These are phyloP conservation scores for Serendipita sp. DNA, from an alignment of 768 basidiomycete genomes.

Conservation along the genomic window DNA sequence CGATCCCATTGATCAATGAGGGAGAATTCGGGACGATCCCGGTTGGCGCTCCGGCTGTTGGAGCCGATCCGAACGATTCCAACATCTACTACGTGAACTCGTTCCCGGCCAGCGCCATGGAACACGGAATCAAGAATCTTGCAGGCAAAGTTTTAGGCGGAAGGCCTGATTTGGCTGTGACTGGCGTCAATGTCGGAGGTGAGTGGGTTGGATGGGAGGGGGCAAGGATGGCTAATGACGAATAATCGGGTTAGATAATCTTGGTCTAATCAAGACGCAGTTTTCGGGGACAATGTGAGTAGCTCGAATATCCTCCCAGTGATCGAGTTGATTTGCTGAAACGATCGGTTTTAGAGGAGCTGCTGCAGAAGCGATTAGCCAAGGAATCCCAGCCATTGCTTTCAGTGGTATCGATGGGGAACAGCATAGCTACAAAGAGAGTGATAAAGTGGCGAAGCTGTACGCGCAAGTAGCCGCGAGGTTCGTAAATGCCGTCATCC, in stretches of 20 bases:
- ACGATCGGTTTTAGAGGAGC: slow-evolving; percentile 25
- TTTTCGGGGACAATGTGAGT: slow-evolving; percentile 19
- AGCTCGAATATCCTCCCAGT: background rate
- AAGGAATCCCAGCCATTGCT: slow-evolving; percentile 34
- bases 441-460: slow-evolving; percentile 17
- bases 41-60: slow-evolving; percentile 25
- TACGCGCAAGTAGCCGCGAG: slow-evolving; percentile 29
- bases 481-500: slow-evolving; percentile 23
- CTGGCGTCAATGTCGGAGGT: slow-evolving; percentile 32
- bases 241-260: slow-evolving; percentile 10
- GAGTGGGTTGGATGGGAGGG: slow-evolving; percentile 9
- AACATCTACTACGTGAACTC: slow-evolving; percentile 27
- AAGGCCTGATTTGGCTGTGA: slow-evolving; percentile 28
- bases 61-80: slow-evolving; percentile 24
- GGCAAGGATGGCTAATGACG: background rate
- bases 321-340: background rate
- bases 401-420: slow-evolving; percentile 27
- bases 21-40: slow-evolving; percentile 29
- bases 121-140: slow-evolving; percentile 30
- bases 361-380: slow-evolving; percentile 29
- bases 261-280: slow-evolving; percentile 14
- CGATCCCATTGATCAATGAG: slow-evolving; percentile 15
- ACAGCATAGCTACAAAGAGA: background rate
- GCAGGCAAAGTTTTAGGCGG: slow-evolving; percentile 25
- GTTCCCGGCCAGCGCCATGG: slow-evolving; percentile 25